A percentile compares a stretch with the other conserved stretches of the same genome.
Conservation (phyloP, 2,329 filamentous ascomycete species). For the Magnaporthales sp. region DNA sequence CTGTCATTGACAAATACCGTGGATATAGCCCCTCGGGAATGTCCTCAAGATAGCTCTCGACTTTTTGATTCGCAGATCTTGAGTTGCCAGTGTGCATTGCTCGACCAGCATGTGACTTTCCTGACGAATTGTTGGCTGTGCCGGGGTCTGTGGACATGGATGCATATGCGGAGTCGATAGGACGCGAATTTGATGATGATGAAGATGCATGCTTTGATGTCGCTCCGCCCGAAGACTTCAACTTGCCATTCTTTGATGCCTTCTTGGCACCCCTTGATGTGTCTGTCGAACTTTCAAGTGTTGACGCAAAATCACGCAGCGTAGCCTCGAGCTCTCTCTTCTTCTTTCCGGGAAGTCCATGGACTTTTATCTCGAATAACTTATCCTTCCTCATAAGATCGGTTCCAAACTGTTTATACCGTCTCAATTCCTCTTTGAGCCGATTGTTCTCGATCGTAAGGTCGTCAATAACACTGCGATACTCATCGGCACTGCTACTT, state of each 20-base stretch:
- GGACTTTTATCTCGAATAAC: slow-evolving; percentile 74
- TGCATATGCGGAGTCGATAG: slow-evolving; percentile 56
- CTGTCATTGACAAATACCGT: slow-evolving; percentile 52
- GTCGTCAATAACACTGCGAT: slow-evolving; percentile 77
- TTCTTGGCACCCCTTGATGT: slow-evolving; percentile 33
- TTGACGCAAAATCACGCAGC: slow-evolving; percentile 60
- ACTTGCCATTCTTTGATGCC: slow-evolving; percentile 22
- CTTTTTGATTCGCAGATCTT: slow-evolving; percentile 46
- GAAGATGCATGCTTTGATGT: slow-evolving; percentile 43
- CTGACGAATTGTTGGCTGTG: slow-evolving; percentile 25
- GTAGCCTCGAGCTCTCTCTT: slow-evolving; percentile 69
- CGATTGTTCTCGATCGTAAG: slow-evolving; percentile 77
- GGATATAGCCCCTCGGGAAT: slow-evolving; percentile 64
- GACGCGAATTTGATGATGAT: slow-evolving; percentile 43
- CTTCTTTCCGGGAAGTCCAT: slow-evolving; percentile 62
- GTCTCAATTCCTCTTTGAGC: slow-evolving; percentile 63
- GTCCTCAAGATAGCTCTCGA: slow-evolving; percentile 62
- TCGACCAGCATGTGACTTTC: background rate
- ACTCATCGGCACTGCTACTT: slow-evolving; percentile 63
- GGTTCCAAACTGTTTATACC: slow-evolving; percentile 59
- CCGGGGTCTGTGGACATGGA: slow-evolving; percentile 52
- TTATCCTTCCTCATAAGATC: slow-evolving; percentile 65
- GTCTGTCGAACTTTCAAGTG: slow-evolving; percentile 43
- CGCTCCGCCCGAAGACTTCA: slow-evolving; percentile 32
- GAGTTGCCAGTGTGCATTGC: slow-evolving; percentile 11